Evolutionary conservation across 75 land plant genomes (phyloP), one percentile per base, ranked within the genome.

Genomic region (Pinus tabuliformis): DNA sequence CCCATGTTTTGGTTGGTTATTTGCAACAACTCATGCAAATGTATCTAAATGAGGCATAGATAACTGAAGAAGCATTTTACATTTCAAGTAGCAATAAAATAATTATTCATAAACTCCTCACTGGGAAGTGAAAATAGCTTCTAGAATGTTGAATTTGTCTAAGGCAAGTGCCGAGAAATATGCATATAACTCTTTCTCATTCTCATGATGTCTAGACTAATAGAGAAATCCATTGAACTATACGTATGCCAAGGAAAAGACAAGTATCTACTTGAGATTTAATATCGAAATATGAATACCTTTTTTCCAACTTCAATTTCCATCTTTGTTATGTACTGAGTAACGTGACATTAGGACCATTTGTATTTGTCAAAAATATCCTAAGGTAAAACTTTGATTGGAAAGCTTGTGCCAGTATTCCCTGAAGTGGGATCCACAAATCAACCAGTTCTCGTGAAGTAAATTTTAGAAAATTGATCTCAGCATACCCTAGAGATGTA

Each of bases 101-200:
- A 95, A 78, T 95, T 92, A 78, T 92, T 93, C 57, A 95, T 90
- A 82, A 95, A 95, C 75, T 95, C 98, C 81, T 95, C 98, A 18
- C 89, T 81, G 36, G 98, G 98, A 58, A 95, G 90, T 61, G 87
- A 81, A 80, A 95, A 95, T 6, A 95, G 73, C 81, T 92, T 95
- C 74, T 95, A 95, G 64, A 95, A 95, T 39, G 87, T 79, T 36
- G 93, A 84, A 78, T 95, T 92, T 76, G 89, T 86, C 75, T 91
- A 88, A 33, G 92, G 91, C 72, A 94, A 94, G 11, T 90, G 86
- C 60, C 86, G 70, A 52, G 79, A 76, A 76, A 94, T 84, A 94
- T 94, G 73, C 62, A 62, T 30, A 62, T 1, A 26, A 24, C 28
- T 62, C 64, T 24, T 24, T 62, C 26, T 26, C 26, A 26, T 26